Percentiles rank a stretch among this genome's conserved stretches.
These are phyloP conservation scores for Lyophyllum atratum DNA, from an alignment of 768 basidiomycete species.

Conservation along the genomic window DNA sequence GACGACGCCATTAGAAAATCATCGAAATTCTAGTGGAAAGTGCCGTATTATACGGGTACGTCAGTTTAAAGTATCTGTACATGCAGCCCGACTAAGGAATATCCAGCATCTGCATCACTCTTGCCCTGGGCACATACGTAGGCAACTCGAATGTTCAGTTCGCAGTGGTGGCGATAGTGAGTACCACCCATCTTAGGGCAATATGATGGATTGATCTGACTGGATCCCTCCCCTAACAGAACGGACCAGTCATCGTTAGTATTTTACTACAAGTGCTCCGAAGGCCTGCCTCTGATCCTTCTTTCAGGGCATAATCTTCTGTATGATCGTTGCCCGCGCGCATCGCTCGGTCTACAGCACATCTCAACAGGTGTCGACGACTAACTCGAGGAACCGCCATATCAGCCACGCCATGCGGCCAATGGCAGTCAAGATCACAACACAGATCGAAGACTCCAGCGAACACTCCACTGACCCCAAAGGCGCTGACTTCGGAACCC, in stretches of 20 bases:
- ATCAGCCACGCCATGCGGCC: slow-evolving; percentile 16
- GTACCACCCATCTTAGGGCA: not conserved
- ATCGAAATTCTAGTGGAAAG: slow-evolving; percentile 25
- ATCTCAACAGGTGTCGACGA: slow-evolving; percentile 4
- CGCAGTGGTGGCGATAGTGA: slow-evolving; percentile 18
- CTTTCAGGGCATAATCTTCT: slow-evolving; percentile 23
- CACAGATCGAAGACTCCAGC: slow-evolving; percentile 15
- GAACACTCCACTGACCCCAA: slow-evolving; percentile 10
- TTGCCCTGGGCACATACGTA: slow-evolving; percentile 17
- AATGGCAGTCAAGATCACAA: slow-evolving; percentile 20
- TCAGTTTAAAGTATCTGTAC: not conserved
- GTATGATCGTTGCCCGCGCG: slow-evolving; percentile 24
- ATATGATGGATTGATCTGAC: slow-evolving; percentile 10
- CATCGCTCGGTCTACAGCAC: slow-evolving; percentile 14
- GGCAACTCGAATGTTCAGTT: slow-evolving; percentile 17
- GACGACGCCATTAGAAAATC: slow-evolving; percentile 16
- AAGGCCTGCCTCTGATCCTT: not conserved
- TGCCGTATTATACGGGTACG: slow-evolving; percentile 20
- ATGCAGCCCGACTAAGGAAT: not conserved
- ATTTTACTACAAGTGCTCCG: not conserved
- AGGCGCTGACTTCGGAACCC: slow-evolving; percentile 11
- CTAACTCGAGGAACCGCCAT: slow-evolving; percentile 10
- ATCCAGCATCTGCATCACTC: slow-evolving; percentile 15
- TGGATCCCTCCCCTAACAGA: slow-evolving; percentile 7
- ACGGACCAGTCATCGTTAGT: slow-evolving; percentile 21